Base-by-base conservation (phyloP, 768 basidiomycete genomes). In the Crepidotus variabilis region DNA sequence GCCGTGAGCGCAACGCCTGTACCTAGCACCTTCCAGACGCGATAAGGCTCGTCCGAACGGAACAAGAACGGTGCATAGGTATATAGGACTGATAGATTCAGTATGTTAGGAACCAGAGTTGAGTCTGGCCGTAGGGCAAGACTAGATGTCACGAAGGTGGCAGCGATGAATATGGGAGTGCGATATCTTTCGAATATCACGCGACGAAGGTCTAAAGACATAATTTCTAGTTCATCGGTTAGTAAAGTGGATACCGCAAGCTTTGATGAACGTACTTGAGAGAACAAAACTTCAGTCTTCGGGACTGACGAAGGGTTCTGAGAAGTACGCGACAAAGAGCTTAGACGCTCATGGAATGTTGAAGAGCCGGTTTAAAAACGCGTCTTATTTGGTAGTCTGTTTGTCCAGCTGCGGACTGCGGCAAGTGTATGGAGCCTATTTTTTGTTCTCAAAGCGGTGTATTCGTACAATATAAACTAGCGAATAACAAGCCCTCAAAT, bases 1-100 rank as follows among this genome's bases (percentile, higher is more conserved):
- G 71, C 16, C 0, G 80, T 68, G 1, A 85, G 65, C 0, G 64
- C 63, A 11, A 72, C 56, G 68, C 74, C 60, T 55, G 82, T 67
- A 36, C 76, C 56, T 55, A 55, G 1, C 28, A 67, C 60, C 34
- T 75, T 55, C n/a, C 24, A 14, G 13, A 13, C 8, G 6, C 50
- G 52, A 52, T 55, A 39, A 51, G 18, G 56, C 11, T 20, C 62
- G 22, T 65, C 64, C 3, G 61, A 56, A 32, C 69, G 68, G 53
- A 75, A 71, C 5, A 77, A 33, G 14, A 73, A 66, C 0, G 72
- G 72, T 2, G 71, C 68, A 58, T 78, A 80, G 0, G 75, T 56
- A 16, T 76, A 63, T 8, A 79, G 61, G 1, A 66, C 46, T 0
- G 78, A 64, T 21, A 81, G 61, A 0, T 71, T 67, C 2, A 69